These are phyloP conservation scores for Phytophthora cactorum DNA, from an alignment of 352 stramenopile species.

Conservation along the genomic window DNA sequence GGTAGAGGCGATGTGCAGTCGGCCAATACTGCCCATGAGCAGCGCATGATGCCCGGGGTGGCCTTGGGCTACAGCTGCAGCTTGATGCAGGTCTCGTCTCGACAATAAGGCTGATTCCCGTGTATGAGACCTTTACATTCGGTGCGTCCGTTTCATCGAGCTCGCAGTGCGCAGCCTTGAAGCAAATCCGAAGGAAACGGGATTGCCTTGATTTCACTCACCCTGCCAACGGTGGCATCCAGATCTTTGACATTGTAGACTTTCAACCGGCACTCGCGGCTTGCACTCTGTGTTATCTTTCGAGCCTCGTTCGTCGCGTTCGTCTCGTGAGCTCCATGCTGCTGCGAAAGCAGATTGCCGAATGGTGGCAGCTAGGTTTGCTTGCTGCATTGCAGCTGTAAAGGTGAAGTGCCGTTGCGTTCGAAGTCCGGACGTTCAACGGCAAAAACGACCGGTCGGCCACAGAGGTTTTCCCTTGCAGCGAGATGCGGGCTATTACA, in stretches of 20 bases:
- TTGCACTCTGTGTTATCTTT: conserved; percentile 8
- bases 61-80: background rate
- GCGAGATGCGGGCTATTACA: no score
- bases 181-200: background rate
- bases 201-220: background rate
- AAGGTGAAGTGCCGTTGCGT: background rate
- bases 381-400: background rate
- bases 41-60: background rate
- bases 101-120: background rate
- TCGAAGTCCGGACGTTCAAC: conserved; percentile 3
- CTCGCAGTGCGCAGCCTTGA: background rate
- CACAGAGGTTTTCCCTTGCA: background rate
- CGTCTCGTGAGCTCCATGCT: conserved; percentile 4
- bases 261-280: background rate
- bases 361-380: background rate
- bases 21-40: background rate
- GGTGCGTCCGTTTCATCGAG: conserved; percentile 21
- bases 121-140: background rate
- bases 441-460: background rate
- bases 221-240: background rate
- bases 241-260: background rate
- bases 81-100: background rate
- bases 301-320: conserved; percentile 2
- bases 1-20: background rate
- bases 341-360: conserved; percentile 26